These are phyloP conservation scores for Rutidosis leptorrhynchoides DNA, from an alignment of 129 eudicot genomes.

Conservation along the genomic window DNA sequence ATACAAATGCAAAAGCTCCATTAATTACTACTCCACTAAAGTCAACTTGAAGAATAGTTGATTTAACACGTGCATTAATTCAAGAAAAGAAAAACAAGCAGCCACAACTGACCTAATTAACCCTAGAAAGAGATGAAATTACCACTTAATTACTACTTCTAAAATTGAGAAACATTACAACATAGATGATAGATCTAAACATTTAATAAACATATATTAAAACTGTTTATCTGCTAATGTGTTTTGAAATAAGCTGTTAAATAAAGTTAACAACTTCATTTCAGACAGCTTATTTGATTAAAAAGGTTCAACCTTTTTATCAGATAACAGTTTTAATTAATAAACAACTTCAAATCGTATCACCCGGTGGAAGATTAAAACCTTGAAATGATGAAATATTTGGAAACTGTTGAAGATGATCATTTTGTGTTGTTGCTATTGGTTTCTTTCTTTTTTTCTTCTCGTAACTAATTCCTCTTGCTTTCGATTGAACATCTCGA, in stretches of 20 bases:
- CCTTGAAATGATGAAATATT: constrained; percentile 14
- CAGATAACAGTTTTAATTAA: too few relatives aligned
- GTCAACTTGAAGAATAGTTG: background rate
- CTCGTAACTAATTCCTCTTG: constrained; percentile 76
- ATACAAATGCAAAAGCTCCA: constrained; percentile 1
- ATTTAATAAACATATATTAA: too few relatives aligned
- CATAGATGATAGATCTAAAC: too few relatives aligned
- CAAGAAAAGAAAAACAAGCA: background rate
- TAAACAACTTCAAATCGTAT: constrained; percentile 19
- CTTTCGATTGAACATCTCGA: constrained; percentile 81
- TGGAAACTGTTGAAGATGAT: constrained; percentile 16
- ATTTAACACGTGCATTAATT: too few relatives aligned
- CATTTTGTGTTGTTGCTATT: constrained; percentile 27
- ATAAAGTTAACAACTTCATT: too few relatives aligned
- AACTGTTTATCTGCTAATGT: too few relatives aligned
- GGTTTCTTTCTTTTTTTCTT: constrained; percentile 72
- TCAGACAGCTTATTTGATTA: too few relatives aligned
- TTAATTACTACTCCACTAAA: background rate
- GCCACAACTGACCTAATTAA: background rate
- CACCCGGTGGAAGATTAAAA: constrained; percentile 31
- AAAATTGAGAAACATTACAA: too few relatives aligned
- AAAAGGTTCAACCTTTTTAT: too few relatives aligned
- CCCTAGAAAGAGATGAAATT: background rate
- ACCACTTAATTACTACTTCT: background rate
- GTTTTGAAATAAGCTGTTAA: too few relatives aligned